Conservation (phyloP, 768 basidiomycete species). For the Rhodocollybia butyracea region DNA sequence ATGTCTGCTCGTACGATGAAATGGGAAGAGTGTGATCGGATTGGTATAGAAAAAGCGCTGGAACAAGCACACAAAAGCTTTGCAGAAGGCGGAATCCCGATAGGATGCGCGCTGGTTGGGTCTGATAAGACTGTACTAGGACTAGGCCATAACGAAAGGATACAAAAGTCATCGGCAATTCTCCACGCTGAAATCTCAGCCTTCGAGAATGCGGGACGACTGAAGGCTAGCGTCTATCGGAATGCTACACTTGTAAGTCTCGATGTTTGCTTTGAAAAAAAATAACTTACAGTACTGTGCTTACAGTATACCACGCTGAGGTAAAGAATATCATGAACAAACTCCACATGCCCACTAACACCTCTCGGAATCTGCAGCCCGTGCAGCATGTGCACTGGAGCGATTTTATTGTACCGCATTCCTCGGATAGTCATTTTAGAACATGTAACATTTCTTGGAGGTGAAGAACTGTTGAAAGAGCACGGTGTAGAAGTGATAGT, state of each 20-base stretch:
- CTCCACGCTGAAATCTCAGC: conserved; percentile 36
- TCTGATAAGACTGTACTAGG: conserved; percentile 17
- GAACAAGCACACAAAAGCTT: conserved; percentile 45
- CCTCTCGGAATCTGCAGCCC: conserved; percentile 38
- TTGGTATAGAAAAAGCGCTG: conserved; percentile 18
- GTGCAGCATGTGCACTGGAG: conserved; percentile 65
- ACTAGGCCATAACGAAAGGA: conserved; percentile 31
- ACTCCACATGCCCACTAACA: too few species aligned
- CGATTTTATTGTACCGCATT: conserved; percentile 61
- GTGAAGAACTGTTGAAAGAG: conserved; percentile 48
- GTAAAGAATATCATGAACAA: too few species aligned
- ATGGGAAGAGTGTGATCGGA: too few species aligned
- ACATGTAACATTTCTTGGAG: conserved; percentile 50
- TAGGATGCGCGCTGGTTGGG: conserved; percentile 48
- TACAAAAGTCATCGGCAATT: conserved; percentile 31
- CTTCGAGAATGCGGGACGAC: conserved; percentile 49
- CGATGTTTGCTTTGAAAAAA: not conserved
- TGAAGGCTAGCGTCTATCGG: conserved; percentile 41
- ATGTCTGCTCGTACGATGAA: too few species aligned
- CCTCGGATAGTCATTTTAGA: conserved; percentile 67
- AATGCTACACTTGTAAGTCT: conserved; percentile 45
- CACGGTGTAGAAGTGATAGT: conserved; percentile 55
- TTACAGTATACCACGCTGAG: conserved; percentile 35
- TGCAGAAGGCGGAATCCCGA: conserved; percentile 58
- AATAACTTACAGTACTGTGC: not conserved